A percentile compares a stretch with the other conserved stretches of the same genome.
phyloP scores from a whole-genome alignment of 2,329 filamentous ascomycete genomes.

The Monosporascus cannonballus region DNA sequence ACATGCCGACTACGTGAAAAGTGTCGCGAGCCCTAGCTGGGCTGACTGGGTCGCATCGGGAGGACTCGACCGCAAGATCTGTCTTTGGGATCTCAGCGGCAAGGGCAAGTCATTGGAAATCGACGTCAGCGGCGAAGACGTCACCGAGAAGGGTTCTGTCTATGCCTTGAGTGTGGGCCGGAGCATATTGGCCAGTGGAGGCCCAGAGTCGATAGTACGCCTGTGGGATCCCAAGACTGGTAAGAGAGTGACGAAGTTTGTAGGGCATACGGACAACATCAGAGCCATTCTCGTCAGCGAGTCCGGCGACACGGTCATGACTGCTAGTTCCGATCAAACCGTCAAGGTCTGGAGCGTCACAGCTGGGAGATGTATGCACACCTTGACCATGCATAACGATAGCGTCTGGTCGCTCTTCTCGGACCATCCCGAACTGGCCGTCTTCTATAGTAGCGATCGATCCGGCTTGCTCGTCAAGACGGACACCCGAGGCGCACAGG shows the following conservation, averaged over 20 bases:
- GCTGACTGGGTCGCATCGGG: conserved; percentile 89
- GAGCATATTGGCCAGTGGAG: conserved; percentile 82
- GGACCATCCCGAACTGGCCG: conserved; percentile 72
- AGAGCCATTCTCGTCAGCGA: conserved; percentile 86
- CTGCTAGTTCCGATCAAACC: conserved; percentile 91
- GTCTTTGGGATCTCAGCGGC: conserved; percentile 88
- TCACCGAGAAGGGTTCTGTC: conserved; percentile 84
- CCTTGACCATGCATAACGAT: conserved; percentile 97
- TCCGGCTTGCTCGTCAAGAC: conserved; percentile 95
- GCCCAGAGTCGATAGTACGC: conserved; percentile 86
- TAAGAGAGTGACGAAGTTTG: conserved; percentile 89
- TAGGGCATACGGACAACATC: conserved; percentile 93
- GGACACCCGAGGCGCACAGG: conserved; percentile 68
- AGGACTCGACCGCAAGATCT: conserved; percentile 86
- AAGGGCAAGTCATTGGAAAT: conserved; percentile 83
- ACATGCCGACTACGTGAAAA: conserved; percentile 95
- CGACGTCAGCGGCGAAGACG: conserved; percentile 76
- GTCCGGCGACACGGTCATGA: conserved; percentile 85
- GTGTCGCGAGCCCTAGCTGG: conserved; percentile 67
- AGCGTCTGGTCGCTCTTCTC: conserved; percentile 96
- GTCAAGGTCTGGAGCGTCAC: conserved; percentile 98
- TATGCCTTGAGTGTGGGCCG: conserved; percentile 81
- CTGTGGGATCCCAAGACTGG: conserved; percentile 88
- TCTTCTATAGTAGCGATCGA: conserved; percentile 93
- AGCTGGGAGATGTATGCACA: conserved; percentile 94